phyloP scores from a whole-genome alignment of 805 yeast genomes.

The Saccharomycopsis malanga region DNA sequence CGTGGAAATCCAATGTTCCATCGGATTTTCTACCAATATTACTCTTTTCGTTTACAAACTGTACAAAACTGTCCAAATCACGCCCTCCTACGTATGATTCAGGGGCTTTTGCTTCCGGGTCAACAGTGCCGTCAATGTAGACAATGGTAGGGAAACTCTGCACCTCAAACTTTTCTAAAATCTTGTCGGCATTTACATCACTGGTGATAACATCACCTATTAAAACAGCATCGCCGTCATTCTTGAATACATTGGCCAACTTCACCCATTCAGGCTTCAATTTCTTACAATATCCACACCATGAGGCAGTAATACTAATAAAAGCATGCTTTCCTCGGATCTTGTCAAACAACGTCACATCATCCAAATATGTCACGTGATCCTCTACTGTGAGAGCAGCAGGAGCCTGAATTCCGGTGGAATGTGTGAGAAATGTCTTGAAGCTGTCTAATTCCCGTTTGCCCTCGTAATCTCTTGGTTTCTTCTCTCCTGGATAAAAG shows the following conservation, averaged over 20 bases:
- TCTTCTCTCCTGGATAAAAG: conserved; percentile 33
- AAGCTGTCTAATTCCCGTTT: conserved; percentile 40
- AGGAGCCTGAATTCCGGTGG: conserved; percentile 31
- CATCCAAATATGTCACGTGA: conserved; percentile 29
- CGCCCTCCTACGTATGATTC: conserved; percentile 34
- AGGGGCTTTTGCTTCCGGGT: conserved; percentile 27
- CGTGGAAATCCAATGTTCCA: conserved; percentile 31
- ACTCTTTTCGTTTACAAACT: conserved; percentile 41
- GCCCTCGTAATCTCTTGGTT: conserved; percentile 44
- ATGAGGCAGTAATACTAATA: conserved; percentile 44
- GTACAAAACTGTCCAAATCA: conserved; percentile 43
- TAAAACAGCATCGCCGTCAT: conserved; percentile 31
- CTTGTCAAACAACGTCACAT: conserved; percentile 34
- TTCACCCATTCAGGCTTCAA: conserved; percentile 41
- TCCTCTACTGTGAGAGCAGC: conserved; percentile 24
- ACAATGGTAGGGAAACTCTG: conserved; percentile 46
- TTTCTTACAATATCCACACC: conserved; percentile 49
- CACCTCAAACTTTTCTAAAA: conserved; percentile 35
- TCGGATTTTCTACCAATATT: conserved; percentile 32
- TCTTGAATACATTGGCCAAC: conserved; percentile 39
- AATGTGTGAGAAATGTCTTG: conserved; percentile 38
- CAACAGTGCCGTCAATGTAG: conserved; percentile 35
- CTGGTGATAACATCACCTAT: conserved; percentile 40
- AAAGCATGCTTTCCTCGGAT: conserved; percentile 31
- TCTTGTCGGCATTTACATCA: conserved; percentile 37